Conservation (phyloP, 2,329 filamentous ascomycete genomes). For the Elsinoe necatrix region DNA sequence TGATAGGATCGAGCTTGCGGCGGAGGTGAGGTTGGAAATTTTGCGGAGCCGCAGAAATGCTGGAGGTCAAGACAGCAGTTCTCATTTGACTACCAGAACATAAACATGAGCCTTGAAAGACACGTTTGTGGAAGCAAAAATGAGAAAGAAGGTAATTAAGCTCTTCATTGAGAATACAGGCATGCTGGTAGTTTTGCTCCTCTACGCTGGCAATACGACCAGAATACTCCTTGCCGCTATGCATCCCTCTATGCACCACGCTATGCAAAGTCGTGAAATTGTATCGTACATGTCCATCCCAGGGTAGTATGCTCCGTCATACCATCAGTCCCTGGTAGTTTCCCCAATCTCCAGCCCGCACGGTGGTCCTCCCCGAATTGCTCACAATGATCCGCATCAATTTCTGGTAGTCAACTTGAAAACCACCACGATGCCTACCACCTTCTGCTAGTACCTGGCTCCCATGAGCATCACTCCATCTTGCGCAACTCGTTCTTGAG, state of each 20-base stretch:
- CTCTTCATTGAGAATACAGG: too few species aligned
- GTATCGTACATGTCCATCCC: not conserved
- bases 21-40: constrained; percentile 10
- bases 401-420: too few species aligned
- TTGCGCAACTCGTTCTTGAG: constrained; percentile 20
- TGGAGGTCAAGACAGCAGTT: not conserved
- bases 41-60: constrained; percentile 3
- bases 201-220: not conserved
- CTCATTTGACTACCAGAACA: too few species aligned
- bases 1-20: not conserved
- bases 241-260: not conserved
- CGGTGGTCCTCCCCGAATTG: too few species aligned
- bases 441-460: not conserved
- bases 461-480: not conserved
- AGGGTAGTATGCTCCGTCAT: not conserved
- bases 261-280: not conserved
- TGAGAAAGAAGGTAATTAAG: too few species aligned
- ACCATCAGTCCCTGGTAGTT: too few species aligned
- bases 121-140: too few species aligned
- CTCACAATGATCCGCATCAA: too few species aligned
- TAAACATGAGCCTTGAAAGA: too few species aligned
- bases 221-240: not conserved
- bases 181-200: not conserved
- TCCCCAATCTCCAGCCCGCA: too few species aligned
- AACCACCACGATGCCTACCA: not conserved